Base-by-base conservation (phyloP, 2,329 filamentous ascomycete species). In the Stachybotrys chlorohalonatus region DNA sequence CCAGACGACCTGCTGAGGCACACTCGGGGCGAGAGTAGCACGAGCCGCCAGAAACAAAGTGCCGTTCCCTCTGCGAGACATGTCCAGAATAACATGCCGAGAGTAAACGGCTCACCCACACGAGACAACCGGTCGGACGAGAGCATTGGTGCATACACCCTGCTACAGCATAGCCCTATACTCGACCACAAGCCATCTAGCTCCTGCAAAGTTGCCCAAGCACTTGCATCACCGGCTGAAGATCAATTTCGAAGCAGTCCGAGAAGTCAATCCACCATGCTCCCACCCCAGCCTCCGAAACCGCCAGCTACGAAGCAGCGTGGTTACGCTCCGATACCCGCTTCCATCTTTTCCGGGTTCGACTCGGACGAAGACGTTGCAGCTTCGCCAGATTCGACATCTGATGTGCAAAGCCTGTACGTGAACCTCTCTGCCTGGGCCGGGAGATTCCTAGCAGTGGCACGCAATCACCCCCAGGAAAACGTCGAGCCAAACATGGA, bases 361-460 rank as follows among this genome's bases (percentile, higher is more conserved):
- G 36, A 42, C 36, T 42, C 36, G 36, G 36, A 42, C 13, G 36
- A 42, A 2, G 36, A 42, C 13, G 36, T 13, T 42, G 47, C 67
- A 65, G 52, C 59, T 68, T n/a, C 64, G 62, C 31, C 66, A 56
- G 45, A 58, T 64, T 24, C 9, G 9, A 42, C 36, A 9, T 42
- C 36, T 13, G 36, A 42, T 9, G 13, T 42, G 8, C 36, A 42
- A 13, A 42, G 13, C 36, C 36, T 13, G 36, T 42, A 42, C 36
- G 36, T 42, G 36, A 42, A 42, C 13, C 36, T 42, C 36, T 42
- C 13, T 42, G 36, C 8, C 36, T 13, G 13, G 13, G 36, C 36
- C 36, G 5, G 13, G 36, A 9, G 13, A 42, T 9, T 13, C 13
- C 8, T 42, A 13, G 13, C 36, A 42, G 36, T 42, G 36, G 36